These are phyloP conservation scores for Dictyostelium intermedium DNA, from an alignment of 78 protist genomes.

Conservation along the genomic window DNA sequence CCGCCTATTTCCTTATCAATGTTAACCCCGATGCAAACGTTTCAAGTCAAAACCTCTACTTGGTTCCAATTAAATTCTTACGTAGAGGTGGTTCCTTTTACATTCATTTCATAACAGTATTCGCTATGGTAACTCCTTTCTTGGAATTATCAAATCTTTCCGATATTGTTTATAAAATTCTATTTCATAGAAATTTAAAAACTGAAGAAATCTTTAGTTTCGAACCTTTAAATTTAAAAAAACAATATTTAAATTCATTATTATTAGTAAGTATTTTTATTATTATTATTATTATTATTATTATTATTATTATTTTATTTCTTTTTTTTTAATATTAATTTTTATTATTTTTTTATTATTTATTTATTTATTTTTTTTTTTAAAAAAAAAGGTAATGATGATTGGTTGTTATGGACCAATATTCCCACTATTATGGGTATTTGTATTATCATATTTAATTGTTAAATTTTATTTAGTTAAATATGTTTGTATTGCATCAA, in stretches of 20 bases:
- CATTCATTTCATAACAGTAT: constrained; percentile 7
- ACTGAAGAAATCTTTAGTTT: not conserved
- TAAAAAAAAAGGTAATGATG: constrained; percentile 5
- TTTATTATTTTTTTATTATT: no score
- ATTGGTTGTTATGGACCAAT: constrained; percentile 48
- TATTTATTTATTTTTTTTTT: not conserved
- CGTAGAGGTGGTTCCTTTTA: constrained; percentile 54
- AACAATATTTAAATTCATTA: constrained; percentile 35
- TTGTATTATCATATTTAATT: not conserved
- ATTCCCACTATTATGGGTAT: constrained; percentile 26
- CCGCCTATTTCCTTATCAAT: constrained; percentile 15
- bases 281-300: not conserved
- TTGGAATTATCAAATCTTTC: constrained; percentile 3
- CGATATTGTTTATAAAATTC: not conserved
- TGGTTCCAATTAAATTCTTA: constrained; percentile 35
- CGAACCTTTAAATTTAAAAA: constrained; percentile 15
- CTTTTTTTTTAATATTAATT: no score
- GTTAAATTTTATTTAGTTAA: constrained; percentile 39
- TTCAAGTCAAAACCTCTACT: not conserved
- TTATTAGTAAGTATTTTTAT: constrained; percentile 1
- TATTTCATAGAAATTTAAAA: not conserved
- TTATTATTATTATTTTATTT: not conserved
- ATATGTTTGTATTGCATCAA: constrained; percentile 30
- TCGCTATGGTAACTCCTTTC: constrained; percentile 44
- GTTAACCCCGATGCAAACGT: not conserved